These are phyloP conservation scores for Mycena olivaceomarginata DNA, from an alignment of 768 basidiomycete species.

Conservation along the genomic window DNA sequence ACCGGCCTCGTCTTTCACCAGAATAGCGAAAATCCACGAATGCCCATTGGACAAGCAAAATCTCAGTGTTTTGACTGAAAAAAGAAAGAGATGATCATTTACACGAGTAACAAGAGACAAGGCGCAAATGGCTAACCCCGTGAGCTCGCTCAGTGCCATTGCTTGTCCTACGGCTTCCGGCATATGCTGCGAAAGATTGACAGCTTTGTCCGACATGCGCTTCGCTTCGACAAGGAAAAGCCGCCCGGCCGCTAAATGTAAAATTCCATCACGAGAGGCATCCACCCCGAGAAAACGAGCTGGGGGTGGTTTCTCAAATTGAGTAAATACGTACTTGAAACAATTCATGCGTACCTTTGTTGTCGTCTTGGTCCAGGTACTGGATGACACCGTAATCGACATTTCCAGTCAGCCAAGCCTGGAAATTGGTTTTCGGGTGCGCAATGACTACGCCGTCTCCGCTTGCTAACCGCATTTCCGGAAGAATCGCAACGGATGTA, in stretches of 20 bases:
- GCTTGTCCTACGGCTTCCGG: constrained; percentile 23
- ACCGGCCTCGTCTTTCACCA: constrained; percentile 20
- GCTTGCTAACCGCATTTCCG: constrained; percentile 1
- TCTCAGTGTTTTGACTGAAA: constrained; percentile 9
- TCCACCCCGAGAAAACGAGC: constrained; percentile 19
- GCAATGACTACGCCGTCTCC: not conserved
- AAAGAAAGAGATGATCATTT: not conserved
- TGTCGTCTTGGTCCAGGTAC: not conserved
- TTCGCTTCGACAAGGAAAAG: constrained; percentile 22
- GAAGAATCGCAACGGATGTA: constrained; percentile 15
- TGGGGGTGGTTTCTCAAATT: not conserved
- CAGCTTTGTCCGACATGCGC: constrained; percentile 9
- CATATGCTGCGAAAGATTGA: constrained; percentile 22
- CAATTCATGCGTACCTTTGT: too few species aligned
- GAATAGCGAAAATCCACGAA: constrained; percentile 24
- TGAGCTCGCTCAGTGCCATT: constrained; percentile 21
- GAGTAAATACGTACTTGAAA: too few species aligned
- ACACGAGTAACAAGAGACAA: too few species aligned
- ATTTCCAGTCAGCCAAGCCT: constrained; percentile 18
- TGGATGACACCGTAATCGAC: constrained; percentile 18
- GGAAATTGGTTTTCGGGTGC: constrained; percentile 2
- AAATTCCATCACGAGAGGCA: constrained; percentile 15
- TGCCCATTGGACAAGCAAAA: constrained; percentile 29
- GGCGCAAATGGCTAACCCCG: constrained; percentile 13
- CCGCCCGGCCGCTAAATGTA: not conserved